phyloP scores from a whole-genome alignment of 1,284 basidiomycete species.

The Peniophora sp. region DNA sequence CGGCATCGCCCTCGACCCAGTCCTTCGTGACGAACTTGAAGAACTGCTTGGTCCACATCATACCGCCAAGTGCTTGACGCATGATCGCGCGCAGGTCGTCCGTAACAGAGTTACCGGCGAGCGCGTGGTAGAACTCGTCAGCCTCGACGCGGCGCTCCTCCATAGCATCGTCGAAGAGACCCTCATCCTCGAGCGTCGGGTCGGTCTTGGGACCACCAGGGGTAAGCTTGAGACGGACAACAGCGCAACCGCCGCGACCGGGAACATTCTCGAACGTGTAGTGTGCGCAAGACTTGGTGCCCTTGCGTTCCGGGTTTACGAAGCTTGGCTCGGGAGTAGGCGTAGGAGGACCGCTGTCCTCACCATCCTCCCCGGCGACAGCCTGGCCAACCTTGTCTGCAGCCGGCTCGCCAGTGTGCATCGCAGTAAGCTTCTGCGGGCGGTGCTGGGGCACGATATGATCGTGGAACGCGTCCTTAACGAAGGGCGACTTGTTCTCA shows the following conservation, averaged over 20 bases:
- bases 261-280: slow-evolving; percentile 87
- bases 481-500: slow-evolving; percentile 73
- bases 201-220: slow-evolving; percentile 71
- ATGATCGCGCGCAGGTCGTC: slow-evolving; percentile 95
- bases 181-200: slow-evolving; percentile 79
- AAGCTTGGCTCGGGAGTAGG: slow-evolving; percentile 51
- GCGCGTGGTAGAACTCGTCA: slow-evolving; percentile 88
- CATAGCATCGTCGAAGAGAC: slow-evolving; percentile 80
- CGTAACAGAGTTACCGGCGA: slow-evolving; percentile 76
- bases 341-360: slow-evolving; percentile 38
- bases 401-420: slow-evolving; percentile 10
- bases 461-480: slow-evolving; percentile 99
- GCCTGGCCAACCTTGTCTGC: slow-evolving; percentile 35
- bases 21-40: slow-evolving; percentile 95
- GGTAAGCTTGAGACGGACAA: slow-evolving; percentile 92
- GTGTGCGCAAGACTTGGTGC: slow-evolving; percentile 92
- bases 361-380: slow-evolving; percentile 22
- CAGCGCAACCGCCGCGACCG: slow-evolving; percentile 86
- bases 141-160: slow-evolving; percentile 89
- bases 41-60: slow-evolving; percentile 98
- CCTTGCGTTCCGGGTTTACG: slow-evolving; percentile 82
- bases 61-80: slow-evolving; percentile 96
- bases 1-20: slow-evolving; percentile 93
- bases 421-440: slow-evolving; percentile 30
- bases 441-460: slow-evolving; percentile 87